Conservation (phyloP, 768 basidiomycete species). For the Cystofilobasidium bisporidii region DNA sequence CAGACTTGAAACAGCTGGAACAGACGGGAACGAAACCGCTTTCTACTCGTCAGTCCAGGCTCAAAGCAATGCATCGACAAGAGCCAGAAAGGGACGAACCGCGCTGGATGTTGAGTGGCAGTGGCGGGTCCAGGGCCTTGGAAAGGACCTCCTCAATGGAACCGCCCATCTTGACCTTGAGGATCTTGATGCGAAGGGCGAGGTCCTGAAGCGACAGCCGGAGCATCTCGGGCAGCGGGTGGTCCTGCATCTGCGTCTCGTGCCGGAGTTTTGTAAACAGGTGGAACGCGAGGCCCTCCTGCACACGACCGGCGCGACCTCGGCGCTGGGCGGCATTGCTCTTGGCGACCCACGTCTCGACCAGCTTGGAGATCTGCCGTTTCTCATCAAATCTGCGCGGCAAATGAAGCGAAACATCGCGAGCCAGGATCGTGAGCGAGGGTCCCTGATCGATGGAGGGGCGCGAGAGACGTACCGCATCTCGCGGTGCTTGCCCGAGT, state of each 20-base stretch:
- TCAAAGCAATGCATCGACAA: neutral
- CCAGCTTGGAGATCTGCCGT: slow-evolving; percentile 79
- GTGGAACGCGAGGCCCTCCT: slow-evolving; percentile 82
- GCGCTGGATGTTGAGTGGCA: slow-evolving; percentile 72
- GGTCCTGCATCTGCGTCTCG: slow-evolving; percentile 70
- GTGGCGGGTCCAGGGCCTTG: slow-evolving; percentile 79
- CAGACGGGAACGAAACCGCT: neutral
- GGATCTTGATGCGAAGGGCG: slow-evolving; percentile 64
- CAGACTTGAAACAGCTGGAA: slow-evolving; percentile 67
- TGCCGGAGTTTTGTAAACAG: slow-evolving; percentile 81
- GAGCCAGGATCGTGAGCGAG: neutral
- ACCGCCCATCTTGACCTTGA: slow-evolving; percentile 72
- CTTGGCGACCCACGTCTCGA: slow-evolving; percentile 82
- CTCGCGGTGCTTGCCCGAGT: slow-evolving; percentile 85
- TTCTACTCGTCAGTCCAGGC: neutral
- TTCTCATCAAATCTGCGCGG: slow-evolving; percentile 79
- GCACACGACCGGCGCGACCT: slow-evolving; percentile 74
- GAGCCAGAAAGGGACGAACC: slow-evolving; percentile 1
- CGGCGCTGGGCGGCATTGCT: slow-evolving; percentile 72
- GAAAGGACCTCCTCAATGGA: slow-evolving; percentile 85
- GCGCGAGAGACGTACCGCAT: slow-evolving; percentile 54
- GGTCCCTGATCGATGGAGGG: neutral
- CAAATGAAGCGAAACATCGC: too few species aligned
- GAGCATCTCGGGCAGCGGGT: slow-evolving; percentile 91
- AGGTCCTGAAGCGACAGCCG: slow-evolving; percentile 85